Percentiles rank a stretch among this genome's conserved stretches.
Conservation (phyloP, 106 monocot genomes). For the Allium cepa region DNA sequence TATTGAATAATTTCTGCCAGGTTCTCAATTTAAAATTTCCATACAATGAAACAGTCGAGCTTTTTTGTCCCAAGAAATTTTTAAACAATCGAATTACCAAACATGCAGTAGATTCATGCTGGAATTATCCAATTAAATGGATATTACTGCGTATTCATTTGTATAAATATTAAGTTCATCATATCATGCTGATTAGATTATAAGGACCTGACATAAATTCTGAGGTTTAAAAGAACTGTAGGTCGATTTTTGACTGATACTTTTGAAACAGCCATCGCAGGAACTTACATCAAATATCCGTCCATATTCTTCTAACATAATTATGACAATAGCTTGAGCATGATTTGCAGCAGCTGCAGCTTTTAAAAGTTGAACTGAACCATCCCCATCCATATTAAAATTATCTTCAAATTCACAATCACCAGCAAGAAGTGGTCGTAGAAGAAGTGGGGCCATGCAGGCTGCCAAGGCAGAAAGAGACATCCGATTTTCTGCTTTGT, state of each 20-base stretch:
- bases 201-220: no score
- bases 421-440: slow-evolving; percentile 90
- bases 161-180: no score
- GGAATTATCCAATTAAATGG: not conserved
- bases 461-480: slow-evolving; percentile 77
- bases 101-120: not conserved
- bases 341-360: slow-evolving; percentile 99
- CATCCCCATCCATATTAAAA: slow-evolving; percentile 72
- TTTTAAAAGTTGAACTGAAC: slow-evolving; percentile 82
- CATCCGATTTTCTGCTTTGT: slow-evolving; percentile 84
- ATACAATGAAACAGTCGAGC: no score
- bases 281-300: slow-evolving; percentile 76
- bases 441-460: slow-evolving; percentile 98
- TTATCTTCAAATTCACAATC: slow-evolving; percentile 84
- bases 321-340: slow-evolving; percentile 91
- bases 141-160: no score
- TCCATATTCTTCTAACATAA: slow-evolving; percentile 76
- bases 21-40: no score
- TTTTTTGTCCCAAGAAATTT: no score
- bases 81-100: not conserved
- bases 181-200: no score
- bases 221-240: no score
- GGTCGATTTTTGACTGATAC: not conserved
- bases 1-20: no score
- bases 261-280: not conserved